Evolutionary conservation across 139 green algal species (phyloP), one percentile per base, ranked within the genome.

Genomic region (Closterium sp.): DNA sequence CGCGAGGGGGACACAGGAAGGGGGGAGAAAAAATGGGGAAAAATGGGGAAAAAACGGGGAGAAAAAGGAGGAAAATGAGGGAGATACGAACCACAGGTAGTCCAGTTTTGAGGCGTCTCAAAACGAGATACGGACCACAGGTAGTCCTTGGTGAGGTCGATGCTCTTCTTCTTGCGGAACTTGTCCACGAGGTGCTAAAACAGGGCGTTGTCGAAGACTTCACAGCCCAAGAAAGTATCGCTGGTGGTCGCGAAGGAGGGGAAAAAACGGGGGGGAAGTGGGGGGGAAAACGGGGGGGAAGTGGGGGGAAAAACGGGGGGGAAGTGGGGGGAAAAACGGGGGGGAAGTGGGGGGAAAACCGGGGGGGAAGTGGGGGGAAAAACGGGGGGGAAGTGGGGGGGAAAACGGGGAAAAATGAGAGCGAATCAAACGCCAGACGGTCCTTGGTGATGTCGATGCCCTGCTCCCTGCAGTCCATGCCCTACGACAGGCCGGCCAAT

Each of bases 61-160:
- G 36, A 55, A 55, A 55, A 6, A 6, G 36, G 36, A 4, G 36
- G 36, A 6, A 6, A 55, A 55, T 4, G 4, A 55, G 36, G 36
- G n/a, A n/a, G n/a, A n/a, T n/a, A n/a, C n/a, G n/a, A n/a, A n/a
- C n/a, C n/a, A n/a, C n/a, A n/a, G n/a, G n/a, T n/a, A n/a, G n/a
- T n/a, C n/a, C n/a, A n/a, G n/a, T n/a, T n/a, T n/a, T n/a, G n/a
- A n/a, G n/a, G n/a, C n/a, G n/a, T n/a, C n/a, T n/a, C n/a, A n/a
- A n/a, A n/a, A n/a, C 99, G 94, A 32, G 98, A 95, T 96, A 99
- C 98, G 91, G 99, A 94, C 9, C 98, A 98, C 84, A 99, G 96
- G 93, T 97, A 97, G 96, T 99, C 98, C 66, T 99, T 97, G 86
- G 98, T 98, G 88, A 98, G 97, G 3, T 97, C 97, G 83, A 99